Conservation (phyloP, 352 stramenopile species). For the Phytophthora kernoviae region DNA sequence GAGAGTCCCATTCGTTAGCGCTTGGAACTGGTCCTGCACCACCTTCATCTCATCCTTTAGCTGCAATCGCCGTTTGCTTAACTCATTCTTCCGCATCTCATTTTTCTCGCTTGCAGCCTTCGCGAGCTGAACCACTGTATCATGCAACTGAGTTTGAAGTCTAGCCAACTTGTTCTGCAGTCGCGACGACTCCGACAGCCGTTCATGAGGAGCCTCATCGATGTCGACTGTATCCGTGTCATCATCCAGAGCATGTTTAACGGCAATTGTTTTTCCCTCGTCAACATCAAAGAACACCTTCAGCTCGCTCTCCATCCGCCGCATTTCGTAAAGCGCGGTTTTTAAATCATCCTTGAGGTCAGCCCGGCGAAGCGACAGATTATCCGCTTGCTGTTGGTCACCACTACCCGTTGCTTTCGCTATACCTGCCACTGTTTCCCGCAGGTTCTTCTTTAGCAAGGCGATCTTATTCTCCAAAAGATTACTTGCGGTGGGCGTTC, state of each 20-base stretch:
- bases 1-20: constrained; percentile 43
- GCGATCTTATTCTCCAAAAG: constrained; percentile 81
- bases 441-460: constrained; percentile 68
- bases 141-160: constrained; percentile 58
- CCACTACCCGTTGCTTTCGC: constrained; percentile 55
- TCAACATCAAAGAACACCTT: constrained; percentile 44
- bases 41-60: constrained; percentile 81
- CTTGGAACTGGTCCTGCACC: constrained; percentile 61
- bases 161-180: constrained; percentile 53
- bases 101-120: constrained; percentile 65
- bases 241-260: constrained; percentile 16
- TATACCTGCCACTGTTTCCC: constrained; percentile 65
- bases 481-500: constrained; percentile 79
- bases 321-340: constrained; percentile 72
- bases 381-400: constrained; percentile 62
- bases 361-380: constrained; percentile 65
- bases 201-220: constrained; percentile 55
- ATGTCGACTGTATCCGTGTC: constrained; percentile 43
- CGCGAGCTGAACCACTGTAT: constrained; percentile 66
- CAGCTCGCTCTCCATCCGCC: constrained; percentile 69
- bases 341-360: constrained; percentile 74
- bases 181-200: constrained; percentile 35
- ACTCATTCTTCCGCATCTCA: constrained; percentile 40
- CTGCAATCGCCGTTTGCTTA: constrained; percentile 60
- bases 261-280: constrained; percentile 36